Percentiles rank a stretch among this genome's conserved stretches.
These are phyloP conservation scores for Candida freyschussii DNA, from an alignment of 1,139 yeast species.

Conservation along the genomic window DNA sequence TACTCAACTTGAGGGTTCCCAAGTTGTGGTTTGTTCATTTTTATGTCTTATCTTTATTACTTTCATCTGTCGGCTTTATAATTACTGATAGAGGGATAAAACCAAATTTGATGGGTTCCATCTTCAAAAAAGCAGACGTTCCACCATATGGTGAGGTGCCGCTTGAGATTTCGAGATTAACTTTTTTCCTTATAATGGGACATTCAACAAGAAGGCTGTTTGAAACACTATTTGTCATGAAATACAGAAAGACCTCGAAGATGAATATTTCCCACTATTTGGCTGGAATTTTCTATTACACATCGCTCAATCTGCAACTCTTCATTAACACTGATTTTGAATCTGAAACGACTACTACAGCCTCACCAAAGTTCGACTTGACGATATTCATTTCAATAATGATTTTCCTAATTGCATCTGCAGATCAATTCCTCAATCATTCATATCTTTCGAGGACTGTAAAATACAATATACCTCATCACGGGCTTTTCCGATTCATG, in stretches of 20 bases:
- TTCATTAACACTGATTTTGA: constrained; percentile 28
- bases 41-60: constrained; percentile 29
- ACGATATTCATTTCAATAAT: constrained; percentile 13
- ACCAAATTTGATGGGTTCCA: constrained; percentile 7
- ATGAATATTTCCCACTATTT: constrained; percentile 76
- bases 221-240: constrained; percentile 55
- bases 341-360: constrained; percentile 14
- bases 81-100: constrained; percentile 12
- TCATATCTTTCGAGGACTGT: constrained; percentile 49
- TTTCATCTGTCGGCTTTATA: constrained; percentile 14
- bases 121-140: constrained; percentile 6
- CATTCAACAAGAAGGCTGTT: constrained; percentile 63
- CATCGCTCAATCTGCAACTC: constrained; percentile 33
- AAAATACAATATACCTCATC: constrained; percentile 64
- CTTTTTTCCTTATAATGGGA: constrained; percentile 34
- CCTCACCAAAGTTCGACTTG: constrained; percentile 17
- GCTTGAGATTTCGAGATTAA: constrained; percentile 20
- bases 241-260: constrained; percentile 43
- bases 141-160: constrained; percentile 16
- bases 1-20: constrained; percentile 37
- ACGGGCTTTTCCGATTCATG: constrained; percentile 45
- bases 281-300: constrained; percentile 68
- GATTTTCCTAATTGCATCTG: constrained; percentile 34
- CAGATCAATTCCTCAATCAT: constrained; percentile 60
- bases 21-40: constrained; percentile 44